A percentile compares a stretch with the other conserved stretches of the same genome.
Evolutionary conservation across 2,329 filamentous ascomycete genomes (phyloP).

Genomic region (Hymenoscyphus scutula): DNA sequence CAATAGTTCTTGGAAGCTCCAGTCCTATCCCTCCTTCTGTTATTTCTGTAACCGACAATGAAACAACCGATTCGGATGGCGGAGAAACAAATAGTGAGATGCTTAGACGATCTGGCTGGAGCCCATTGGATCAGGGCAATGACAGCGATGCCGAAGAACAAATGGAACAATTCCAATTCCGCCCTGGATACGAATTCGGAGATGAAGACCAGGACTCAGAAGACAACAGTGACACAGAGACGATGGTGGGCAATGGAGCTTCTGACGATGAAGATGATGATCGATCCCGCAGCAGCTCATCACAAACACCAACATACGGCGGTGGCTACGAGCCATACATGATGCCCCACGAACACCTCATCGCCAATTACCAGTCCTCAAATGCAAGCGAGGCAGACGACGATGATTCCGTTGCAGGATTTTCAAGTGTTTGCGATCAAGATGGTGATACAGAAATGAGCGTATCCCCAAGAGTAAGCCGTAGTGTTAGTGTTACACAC

Average conservation of each 20-base stretch:
- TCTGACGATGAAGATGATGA: slow-evolving; percentile 30
- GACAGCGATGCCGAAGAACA: slow-evolving; percentile 31
- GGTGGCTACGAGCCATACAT: slow-evolving; percentile 16
- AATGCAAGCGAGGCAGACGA: slow-evolving; percentile 23
- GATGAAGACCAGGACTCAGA: slow-evolving; percentile 22
- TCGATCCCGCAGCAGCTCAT: slow-evolving; percentile 24
- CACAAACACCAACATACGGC: slow-evolving; percentile 24
- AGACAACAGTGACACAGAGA: slow-evolving; percentile 32
- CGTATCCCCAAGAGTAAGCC: slow-evolving; percentile 25
- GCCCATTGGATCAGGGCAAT: slow-evolving; percentile 35
- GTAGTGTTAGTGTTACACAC: slow-evolving; percentile 15
- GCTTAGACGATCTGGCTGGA: slow-evolving; percentile 34
- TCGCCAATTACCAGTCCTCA: slow-evolving; percentile 7
- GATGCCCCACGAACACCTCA: slow-evolving; percentile 13
- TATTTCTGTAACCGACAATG: slow-evolving; percentile 22
- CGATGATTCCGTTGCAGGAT: slow-evolving; percentile 27
- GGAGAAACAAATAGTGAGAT: slow-evolving; percentile 30
- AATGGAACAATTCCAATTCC: slow-evolving; percentile 10
- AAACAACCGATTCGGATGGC: slow-evolving; percentile 31
- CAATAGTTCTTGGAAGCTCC: slow-evolving; percentile 11
- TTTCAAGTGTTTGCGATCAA: slow-evolving; percentile 27
- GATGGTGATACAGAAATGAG: slow-evolving; percentile 40
- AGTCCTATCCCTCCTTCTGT: slow-evolving; percentile 22
- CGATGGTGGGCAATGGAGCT: slow-evolving; percentile 27
- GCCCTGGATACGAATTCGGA: slow-evolving; percentile 15